Conservation (phyloP, 2,329 filamentous ascomycete genomes). For the Orbilia javanica region DNA sequence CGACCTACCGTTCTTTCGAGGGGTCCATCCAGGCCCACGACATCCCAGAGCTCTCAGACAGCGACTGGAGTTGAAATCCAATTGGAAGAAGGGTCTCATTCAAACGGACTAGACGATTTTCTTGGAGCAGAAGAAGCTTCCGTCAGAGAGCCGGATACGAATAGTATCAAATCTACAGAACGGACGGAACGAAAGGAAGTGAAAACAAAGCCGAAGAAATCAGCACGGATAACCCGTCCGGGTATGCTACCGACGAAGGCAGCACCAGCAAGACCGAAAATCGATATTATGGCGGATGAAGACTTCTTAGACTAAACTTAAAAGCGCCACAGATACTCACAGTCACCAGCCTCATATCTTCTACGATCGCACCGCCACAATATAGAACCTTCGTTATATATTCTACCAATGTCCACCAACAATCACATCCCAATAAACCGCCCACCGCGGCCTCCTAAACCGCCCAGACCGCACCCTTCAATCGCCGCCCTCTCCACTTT, state of each 20-base stretch:
- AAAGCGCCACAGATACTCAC: background rate
- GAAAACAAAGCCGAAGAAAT: conserved; percentile 19
- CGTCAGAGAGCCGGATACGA: background rate
- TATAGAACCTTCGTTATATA: background rate
- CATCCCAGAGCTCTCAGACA: conserved; percentile 3
- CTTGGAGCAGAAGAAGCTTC: conserved; percentile 21
- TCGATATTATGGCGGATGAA: conserved; percentile 57
- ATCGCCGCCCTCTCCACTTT: conserved; percentile 27
- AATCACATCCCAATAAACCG: background rate
- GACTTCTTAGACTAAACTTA: conserved; percentile 37
- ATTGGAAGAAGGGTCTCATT: conserved; percentile 9
- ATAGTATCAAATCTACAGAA: background rate
- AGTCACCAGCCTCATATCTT: background rate
- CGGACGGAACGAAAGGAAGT: background rate
- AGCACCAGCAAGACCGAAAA: conserved; percentile 44
- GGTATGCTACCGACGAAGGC: conserved; percentile 35
- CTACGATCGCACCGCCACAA: background rate
- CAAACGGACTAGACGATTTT: conserved; percentile 37
- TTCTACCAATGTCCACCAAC: conserved; percentile 1
- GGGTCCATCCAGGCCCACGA: background rate
- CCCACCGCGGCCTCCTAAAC: conserved; percentile 5
- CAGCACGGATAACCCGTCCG: background rate
- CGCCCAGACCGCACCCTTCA: conserved; percentile 32
- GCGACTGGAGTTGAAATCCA: conserved; percentile 16
- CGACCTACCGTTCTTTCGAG: background rate